Evolutionary conservation across 2,329 filamentous ascomycete species (phyloP).

Genomic region (Mariannaea sp.): DNA sequence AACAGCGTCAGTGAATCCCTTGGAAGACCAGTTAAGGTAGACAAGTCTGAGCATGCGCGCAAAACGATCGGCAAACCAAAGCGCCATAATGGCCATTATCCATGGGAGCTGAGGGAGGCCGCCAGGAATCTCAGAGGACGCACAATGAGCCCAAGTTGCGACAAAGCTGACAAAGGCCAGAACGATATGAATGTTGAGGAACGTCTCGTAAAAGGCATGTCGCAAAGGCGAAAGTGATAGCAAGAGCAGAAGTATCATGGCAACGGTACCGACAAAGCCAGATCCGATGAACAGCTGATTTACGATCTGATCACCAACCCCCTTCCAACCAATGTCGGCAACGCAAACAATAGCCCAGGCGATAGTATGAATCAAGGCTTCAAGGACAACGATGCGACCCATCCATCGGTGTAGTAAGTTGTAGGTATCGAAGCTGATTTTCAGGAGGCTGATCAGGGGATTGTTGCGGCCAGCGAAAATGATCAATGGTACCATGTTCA

Average conservation of each 20-base stretch:
- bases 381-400: conserved; percentile 72
- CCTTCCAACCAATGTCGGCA: conserved; percentile 65
- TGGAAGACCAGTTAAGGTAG: conserved; percentile 67
- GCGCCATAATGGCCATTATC: conserved; percentile 71
- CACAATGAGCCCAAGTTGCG: conserved; percentile 79
- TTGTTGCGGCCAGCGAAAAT: conserved; percentile 93
- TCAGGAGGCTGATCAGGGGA: conserved; percentile 78
- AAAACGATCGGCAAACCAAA: conserved; percentile 77
- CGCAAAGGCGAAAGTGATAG: conserved; percentile 78
- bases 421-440: conserved; percentile 95
- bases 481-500: conserved; percentile 92
- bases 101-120: conserved; percentile 74
- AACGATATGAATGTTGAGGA: conserved; percentile 83
- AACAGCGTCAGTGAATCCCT: conserved; percentile 65
- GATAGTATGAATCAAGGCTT: conserved; percentile 70
- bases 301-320: conserved; percentile 58
- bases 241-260: conserved; percentile 69
- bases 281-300: conserved; percentile 68
- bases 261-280: conserved; percentile 64
- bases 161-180: conserved; percentile 70
- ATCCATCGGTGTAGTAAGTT: conserved; percentile 77
- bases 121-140: conserved; percentile 66
- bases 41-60: conserved; percentile 66
- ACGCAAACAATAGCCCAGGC: conserved; percentile 77
- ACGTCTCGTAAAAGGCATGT: conserved; percentile 97